Percentiles rank a stretch among this genome's conserved stretches.
Evolutionary conservation across 331 rosid genomes (phyloP).

Genomic region (Telfairia occidentalis): DNA sequence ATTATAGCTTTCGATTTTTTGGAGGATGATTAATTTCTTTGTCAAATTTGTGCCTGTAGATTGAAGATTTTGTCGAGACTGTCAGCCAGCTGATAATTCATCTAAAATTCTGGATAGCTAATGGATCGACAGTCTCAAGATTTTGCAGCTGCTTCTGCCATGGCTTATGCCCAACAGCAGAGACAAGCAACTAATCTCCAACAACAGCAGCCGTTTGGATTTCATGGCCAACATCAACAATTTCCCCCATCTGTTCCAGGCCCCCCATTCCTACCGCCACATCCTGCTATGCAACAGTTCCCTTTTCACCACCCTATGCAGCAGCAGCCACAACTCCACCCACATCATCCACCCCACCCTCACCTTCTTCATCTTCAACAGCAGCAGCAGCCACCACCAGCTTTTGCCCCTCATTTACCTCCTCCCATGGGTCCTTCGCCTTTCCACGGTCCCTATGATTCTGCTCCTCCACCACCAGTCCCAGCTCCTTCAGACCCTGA

Average conservation of each 20-base stretch:
- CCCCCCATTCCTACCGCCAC: constrained; percentile 73
- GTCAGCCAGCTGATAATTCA: constrained; percentile 8
- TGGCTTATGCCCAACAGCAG: constrained; percentile 77
- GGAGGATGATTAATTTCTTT: neutral
- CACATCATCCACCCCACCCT: constrained; percentile 55
- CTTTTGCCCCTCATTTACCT: constrained; percentile 47
- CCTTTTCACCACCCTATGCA: constrained; percentile 62
- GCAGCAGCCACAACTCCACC: constrained; percentile 61
- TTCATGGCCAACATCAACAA: constrained; percentile 81
- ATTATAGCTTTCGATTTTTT: neutral
- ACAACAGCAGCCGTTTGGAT: constrained; percentile 61
- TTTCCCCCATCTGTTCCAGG: constrained; percentile 65
- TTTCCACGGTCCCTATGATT: constrained; percentile 41
- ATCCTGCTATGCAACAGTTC: constrained; percentile 63
- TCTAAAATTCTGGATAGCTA: neutral
- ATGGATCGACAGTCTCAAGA: constrained; percentile 89
- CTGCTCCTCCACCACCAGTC: constrained; percentile 55
- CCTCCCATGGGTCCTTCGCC: constrained; percentile 47
- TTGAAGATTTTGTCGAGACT: constrained; percentile 5
- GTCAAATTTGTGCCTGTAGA: constrained; percentile 1
- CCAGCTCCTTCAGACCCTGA: constrained; percentile 80
- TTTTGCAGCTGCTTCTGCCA: constrained; percentile 66
- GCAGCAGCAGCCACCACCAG: constrained; percentile 50
- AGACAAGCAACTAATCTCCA: constrained; percentile 51
- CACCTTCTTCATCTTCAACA: constrained; percentile 71